A percentile compares a stretch with the other conserved stretches of the same genome.
phyloP scores from a whole-genome alignment of 2,329 filamentous ascomycete genomes.

The Acephala macrosclerotiorum region DNA sequence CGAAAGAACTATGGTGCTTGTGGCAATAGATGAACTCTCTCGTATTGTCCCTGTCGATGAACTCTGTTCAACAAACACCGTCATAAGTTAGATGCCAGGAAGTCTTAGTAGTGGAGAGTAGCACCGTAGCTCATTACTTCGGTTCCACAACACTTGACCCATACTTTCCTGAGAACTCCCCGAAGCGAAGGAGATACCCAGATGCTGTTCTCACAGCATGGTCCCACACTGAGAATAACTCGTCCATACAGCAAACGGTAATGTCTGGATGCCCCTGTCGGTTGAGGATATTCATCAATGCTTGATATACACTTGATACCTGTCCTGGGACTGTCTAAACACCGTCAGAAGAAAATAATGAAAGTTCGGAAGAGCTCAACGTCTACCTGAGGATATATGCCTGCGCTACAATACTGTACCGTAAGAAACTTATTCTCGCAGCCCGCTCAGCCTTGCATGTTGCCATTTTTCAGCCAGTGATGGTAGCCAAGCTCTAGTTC shows the following conservation, averaged over 20 bases:
- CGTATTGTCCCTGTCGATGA: background rate
- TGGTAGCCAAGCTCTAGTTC: background rate
- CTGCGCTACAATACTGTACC: background rate
- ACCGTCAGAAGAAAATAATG: background rate
- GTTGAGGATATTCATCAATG: background rate
- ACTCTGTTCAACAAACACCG: background rate
- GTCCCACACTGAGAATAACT: background rate
- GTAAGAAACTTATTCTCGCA: background rate
- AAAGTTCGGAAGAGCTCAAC: background rate
- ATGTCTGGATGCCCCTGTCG: background rate
- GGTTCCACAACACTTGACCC: background rate
- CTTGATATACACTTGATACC: background rate
- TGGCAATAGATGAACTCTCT: background rate
- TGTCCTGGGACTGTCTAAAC: background rate
- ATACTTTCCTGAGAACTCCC: background rate
- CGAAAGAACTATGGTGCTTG: background rate
- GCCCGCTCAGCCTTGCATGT: background rate
- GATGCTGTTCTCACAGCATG: background rate
- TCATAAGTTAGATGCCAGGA: background rate
- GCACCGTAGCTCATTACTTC: too few relatives aligned
- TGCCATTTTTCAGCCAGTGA: background rate
- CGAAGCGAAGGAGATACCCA: background rate
- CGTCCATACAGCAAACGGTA: background rate
- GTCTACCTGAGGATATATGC: constrained; percentile 6
- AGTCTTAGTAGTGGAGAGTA: background rate